Evolutionary conservation across 257 asterid species (phyloP).

Genomic region (Nemophila menziesii): DNA sequence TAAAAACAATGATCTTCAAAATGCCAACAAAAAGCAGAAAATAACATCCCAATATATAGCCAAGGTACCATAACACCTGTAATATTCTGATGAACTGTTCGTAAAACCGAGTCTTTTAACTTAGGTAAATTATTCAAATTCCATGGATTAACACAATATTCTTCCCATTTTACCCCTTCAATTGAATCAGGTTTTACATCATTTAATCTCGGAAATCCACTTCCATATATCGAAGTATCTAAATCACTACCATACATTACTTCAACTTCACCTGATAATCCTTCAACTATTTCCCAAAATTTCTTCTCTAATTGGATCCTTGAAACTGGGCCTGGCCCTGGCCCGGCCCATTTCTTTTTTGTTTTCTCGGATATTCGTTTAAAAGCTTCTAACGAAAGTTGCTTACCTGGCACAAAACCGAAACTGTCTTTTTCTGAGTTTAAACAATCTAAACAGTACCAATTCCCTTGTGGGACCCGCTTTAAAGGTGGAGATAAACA

Average conservation of each 20-base stretch:
- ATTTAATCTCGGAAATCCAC: constrained; percentile 73
- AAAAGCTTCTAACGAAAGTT: constrained; percentile 63
- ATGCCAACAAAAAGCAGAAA: constrained; percentile 98
- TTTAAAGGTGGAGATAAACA: constrained; percentile 87
- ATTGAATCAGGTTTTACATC: constrained; percentile 42
- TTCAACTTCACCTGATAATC: constrained; percentile 81
- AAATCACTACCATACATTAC: constrained; percentile 92
- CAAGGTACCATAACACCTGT: constrained; percentile 99
- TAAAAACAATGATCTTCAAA: constrained; percentile 97
- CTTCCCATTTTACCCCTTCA: constrained; percentile 59
- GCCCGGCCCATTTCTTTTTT: constrained; percentile 86
- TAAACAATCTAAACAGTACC: constrained; percentile 92
- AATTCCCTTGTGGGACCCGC: constrained; percentile 76
- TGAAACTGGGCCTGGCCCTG: constrained; percentile 46
- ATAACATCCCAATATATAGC: constrained; percentile 88
- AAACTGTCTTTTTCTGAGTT: constrained; percentile 84
- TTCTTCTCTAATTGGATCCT: constrained; percentile 71
- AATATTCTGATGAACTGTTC: constrained; percentile 73
- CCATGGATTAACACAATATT: constrained; percentile 81
- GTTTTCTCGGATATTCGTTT: constrained; percentile 81
- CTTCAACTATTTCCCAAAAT: constrained; percentile 96
- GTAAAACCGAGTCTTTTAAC: constrained; percentile 83
- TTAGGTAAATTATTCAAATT: constrained; percentile 90
- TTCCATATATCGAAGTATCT: constrained; percentile 83
- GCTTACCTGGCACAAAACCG: constrained; percentile 85